Base-by-base conservation (phyloP, 2,329 filamentous ascomycete species). In the Pseudogymnoascus verrucosus region DNA sequence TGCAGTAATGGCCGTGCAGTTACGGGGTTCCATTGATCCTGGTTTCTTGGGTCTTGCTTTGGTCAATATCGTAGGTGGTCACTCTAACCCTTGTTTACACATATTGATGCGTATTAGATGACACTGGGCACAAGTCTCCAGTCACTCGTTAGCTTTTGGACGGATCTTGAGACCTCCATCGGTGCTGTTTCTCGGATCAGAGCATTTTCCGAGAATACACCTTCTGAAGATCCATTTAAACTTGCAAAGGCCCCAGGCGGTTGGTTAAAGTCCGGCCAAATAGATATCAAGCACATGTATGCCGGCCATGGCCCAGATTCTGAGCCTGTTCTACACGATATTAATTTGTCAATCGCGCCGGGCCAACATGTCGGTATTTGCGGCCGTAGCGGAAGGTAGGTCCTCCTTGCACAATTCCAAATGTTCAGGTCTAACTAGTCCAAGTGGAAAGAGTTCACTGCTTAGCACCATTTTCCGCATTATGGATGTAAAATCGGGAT, bases 131-230 rank as follows among this genome's bases (percentile, higher is more conserved):
- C 23, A 10, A 63, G 80, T 63, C 70, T 79, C 8, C 71, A 83
- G n/a, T 75, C 83, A 6, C 71, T 75, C 0, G 63, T 71, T 7
- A 75, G 73, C 16, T 78, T 77, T 54, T 86, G 83, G 82, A 85
- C 83, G 0, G 76, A 78, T 44, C 73, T 86, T 14, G 84, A 87
- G 67, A 86, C 82, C 0, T 78, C 79, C 39, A 78, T 87, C 51
- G 84, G 84, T 6, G 82, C 82, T 8, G 78, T 87, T 7, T 76
- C 79, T 4, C 77, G 84, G 21, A 77, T 85, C 65, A 82, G 81
- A 69, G 76, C 77, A n/a, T 85, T 85, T 65, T 77, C 76, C 1
- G 74, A 76, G 67, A 75, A 82, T 57, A 71, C 71, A 51, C 70
- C 70, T 5, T 70, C 67, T 1, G 80, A 84, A 66, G 72, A 76